These are phyloP conservation scores for Nicotiana paniculata DNA, from an alignment of 257 asterid genomes.

Conservation along the genomic window DNA sequence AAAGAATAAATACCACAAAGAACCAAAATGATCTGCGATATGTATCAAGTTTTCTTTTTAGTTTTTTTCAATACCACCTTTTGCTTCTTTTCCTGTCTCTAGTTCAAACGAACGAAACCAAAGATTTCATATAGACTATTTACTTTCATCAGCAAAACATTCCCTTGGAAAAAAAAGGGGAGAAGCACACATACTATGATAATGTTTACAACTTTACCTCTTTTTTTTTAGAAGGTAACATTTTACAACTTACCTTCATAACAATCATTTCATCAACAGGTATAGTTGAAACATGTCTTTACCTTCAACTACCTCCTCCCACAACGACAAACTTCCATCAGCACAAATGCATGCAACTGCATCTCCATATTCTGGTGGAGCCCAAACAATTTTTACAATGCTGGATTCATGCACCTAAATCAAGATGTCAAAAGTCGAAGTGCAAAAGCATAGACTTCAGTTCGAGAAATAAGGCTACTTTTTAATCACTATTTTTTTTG, in stretches of 20 bases:
- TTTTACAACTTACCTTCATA: background rate
- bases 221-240: no score
- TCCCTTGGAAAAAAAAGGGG: background rate
- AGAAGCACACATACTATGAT: background rate
- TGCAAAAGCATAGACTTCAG: background rate
- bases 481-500: background rate
- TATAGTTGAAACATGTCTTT: background rate
- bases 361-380: conserved; percentile 83
- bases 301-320: conserved; percentile 84
- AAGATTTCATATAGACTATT: background rate
- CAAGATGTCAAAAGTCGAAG: background rate
- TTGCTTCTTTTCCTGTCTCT: background rate
- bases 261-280: background rate
- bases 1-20: background rate
- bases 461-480: background rate
- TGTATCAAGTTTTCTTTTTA: background rate
- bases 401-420: conserved; percentile 52
- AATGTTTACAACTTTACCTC: background rate
- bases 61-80: background rate
- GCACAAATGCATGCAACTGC: conserved; percentile 65
- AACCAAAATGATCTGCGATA: background rate
- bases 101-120: background rate
- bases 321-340: conserved; percentile 63
- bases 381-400: conserved; percentile 69
- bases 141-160: background rate